Conservation (phyloP, 352 stramenopile species). For the Phytopythium ostracodes region DNA sequence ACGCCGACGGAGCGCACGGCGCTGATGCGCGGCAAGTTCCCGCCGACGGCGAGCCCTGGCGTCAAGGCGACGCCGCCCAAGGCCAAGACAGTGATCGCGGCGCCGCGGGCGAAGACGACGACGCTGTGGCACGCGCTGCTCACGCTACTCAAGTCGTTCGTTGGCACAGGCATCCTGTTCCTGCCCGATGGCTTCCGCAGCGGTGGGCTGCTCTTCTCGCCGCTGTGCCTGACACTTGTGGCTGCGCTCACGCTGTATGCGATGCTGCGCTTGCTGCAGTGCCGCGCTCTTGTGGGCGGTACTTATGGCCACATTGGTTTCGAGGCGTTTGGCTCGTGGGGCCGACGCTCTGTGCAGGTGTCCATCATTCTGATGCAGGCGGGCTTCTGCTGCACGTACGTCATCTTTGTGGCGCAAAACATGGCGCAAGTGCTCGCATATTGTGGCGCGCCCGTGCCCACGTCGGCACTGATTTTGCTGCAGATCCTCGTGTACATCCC, state of each 20-base stretch:
- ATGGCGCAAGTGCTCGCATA: slow-evolving; percentile 69
- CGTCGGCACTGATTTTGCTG: slow-evolving; percentile 62
- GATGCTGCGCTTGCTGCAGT: slow-evolving; percentile 76
- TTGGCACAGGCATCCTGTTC: slow-evolving; percentile 78
- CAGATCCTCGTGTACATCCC: slow-evolving; percentile 76
- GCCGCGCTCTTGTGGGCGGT: slow-evolving; percentile 57
- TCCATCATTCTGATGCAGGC: slow-evolving; percentile 83
- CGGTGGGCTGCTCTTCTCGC: slow-evolving; percentile 71
- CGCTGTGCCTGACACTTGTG: slow-evolving; percentile 56
- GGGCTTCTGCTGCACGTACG: slow-evolving; percentile 83
- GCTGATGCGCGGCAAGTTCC: slow-evolving; percentile 18
- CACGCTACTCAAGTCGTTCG: slow-evolving; percentile 79
- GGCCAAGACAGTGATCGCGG: slow-evolving; percentile 18
- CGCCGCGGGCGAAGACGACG: slow-evolving; percentile 48
- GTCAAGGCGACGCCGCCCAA: slow-evolving; percentile 19
- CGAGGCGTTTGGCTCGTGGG: slow-evolving; percentile 62
- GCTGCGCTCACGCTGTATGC: slow-evolving; percentile 65
- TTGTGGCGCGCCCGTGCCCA: slow-evolving; percentile 31
- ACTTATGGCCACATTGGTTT: slow-evolving; percentile 76
- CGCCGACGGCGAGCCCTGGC: slow-evolving; percentile 9
- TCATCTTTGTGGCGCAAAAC: slow-evolving; percentile 84
- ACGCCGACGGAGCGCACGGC: slow-evolving; percentile 29
- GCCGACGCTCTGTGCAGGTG: slow-evolving; percentile 67
- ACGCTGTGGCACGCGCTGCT: slow-evolving; percentile 77
- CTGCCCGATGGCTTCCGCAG: slow-evolving; percentile 70